Conservation (phyloP, 1,139 yeast genomes). For the Scheffersomyces stambukii region DNA sequence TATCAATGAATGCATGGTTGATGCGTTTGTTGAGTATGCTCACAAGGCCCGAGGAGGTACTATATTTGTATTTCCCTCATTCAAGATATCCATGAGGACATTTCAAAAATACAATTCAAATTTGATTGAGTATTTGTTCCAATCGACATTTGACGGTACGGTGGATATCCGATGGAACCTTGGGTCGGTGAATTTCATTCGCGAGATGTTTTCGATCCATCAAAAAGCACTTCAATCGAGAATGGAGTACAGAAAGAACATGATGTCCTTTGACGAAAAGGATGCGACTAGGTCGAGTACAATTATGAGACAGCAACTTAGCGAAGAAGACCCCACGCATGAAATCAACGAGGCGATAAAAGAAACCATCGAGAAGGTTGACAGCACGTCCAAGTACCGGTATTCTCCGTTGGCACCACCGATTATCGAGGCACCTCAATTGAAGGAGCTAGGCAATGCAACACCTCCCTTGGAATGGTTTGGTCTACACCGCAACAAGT, state of each 20-base stretch:
- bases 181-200: constrained; percentile 85
- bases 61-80: constrained; percentile 74
- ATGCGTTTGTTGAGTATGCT: constrained; percentile 54
- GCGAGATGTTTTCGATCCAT: constrained; percentile 83
- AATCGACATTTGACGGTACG: constrained; percentile 78
- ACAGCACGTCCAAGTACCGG: constrained; percentile 50
- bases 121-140: constrained; percentile 60
- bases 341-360: constrained; percentile 48
- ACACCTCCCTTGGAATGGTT: constrained; percentile 99
- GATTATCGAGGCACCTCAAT: constrained; percentile 80
- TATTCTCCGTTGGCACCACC: constrained; percentile 75
- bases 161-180: constrained; percentile 92
- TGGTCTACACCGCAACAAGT: constrained; percentile 80
- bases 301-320: constrained; percentile 13
- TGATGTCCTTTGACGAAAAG: constrained; percentile 11
- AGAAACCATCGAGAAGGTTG: constrained; percentile 61
- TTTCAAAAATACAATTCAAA: constrained; percentile 51
- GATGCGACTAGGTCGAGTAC: constrained; percentile 7
- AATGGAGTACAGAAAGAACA: constrained; percentile 23
- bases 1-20: constrained; percentile 42
- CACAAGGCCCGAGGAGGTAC: constrained; percentile 70
- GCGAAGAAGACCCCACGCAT: constrained; percentile 28
- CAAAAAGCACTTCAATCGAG: constrained; percentile 36
- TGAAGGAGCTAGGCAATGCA: constrained; percentile 90
- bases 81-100: constrained; percentile 71